These are phyloP conservation scores for Coemansia sp. DNA, from an alignment of 192 early-diverging fungal species.

Conservation along the genomic window DNA sequence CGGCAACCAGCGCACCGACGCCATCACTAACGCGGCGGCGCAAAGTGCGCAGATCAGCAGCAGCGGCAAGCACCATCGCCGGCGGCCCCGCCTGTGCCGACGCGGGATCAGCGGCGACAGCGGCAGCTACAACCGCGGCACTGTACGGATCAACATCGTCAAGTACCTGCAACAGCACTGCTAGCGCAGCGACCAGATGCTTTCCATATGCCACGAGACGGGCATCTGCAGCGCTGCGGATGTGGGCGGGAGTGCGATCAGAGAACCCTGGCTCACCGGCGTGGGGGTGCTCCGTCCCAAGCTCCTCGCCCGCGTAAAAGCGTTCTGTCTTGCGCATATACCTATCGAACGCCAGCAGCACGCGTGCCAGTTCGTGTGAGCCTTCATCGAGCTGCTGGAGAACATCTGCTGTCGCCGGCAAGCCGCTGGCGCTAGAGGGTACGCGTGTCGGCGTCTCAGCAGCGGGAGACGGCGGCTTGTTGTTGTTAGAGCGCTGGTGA, in stretches of 20 bases:
- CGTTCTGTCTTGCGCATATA: slow-evolving; percentile 52
- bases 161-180: slow-evolving; percentile 50
- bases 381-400: slow-evolving; percentile 52
- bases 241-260: not conserved
- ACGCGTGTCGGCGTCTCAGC: not conserved
- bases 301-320: slow-evolving; percentile 25
- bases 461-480: not conserved
- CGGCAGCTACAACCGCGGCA: slow-evolving; percentile 28
- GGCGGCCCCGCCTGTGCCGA: slow-evolving; percentile 34
- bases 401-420: slow-evolving; percentile 35
- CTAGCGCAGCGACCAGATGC: slow-evolving; percentile 45
- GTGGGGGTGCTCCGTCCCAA: not conserved
- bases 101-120: slow-evolving; percentile 27
- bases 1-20: slow-evolving; percentile 44
- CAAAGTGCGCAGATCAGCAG: slow-evolving; percentile 29
- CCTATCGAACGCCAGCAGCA: slow-evolving; percentile 49
- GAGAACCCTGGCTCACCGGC: not conserved
- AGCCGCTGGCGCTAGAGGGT: not conserved
- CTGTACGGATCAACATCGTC: slow-evolving; percentile 53
- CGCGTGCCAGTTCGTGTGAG: slow-evolving; percentile 51
- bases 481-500: slow-evolving; percentile 40
- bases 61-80: slow-evolving; percentile 17
- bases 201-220: slow-evolving; percentile 51
- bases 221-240: slow-evolving; percentile 37
- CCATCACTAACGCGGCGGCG: slow-evolving; percentile 42